These are phyloP conservation scores for Kluyveromyces sp. DNA, from an alignment of 1,139 yeast genomes.

Conservation along the genomic window DNA sequence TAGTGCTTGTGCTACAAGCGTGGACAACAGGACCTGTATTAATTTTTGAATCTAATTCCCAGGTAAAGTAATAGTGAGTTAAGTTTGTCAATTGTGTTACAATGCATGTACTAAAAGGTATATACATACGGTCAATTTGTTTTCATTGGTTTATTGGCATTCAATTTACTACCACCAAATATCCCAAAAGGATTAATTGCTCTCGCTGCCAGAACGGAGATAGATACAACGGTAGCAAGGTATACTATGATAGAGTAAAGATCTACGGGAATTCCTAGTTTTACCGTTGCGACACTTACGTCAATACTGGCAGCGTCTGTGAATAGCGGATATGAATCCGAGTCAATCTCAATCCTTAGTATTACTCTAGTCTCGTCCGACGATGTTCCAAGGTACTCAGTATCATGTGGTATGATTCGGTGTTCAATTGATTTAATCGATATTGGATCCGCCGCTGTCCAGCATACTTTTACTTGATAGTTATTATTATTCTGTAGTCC, in stretches of 20 bases:
- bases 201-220: background rate
- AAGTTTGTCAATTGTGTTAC: slow-evolving; percentile 2
- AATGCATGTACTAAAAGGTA: background rate
- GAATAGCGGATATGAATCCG: slow-evolving; percentile 18
- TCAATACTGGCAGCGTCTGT: slow-evolving; percentile 16
- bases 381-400: slow-evolving; percentile 12
- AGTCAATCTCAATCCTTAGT: slow-evolving; percentile 11
- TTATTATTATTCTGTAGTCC: slow-evolving; percentile 15
- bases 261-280: slow-evolving; percentile 25
- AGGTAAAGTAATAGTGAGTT: background rate
- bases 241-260: slow-evolving; percentile 16
- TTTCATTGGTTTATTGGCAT: background rate
- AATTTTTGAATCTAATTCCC: too few species aligned
- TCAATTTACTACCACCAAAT: background rate
- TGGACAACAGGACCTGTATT: too few species aligned
- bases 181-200: background rate
- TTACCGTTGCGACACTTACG: slow-evolving; percentile 18
- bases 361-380: slow-evolving; percentile 15
- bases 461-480: slow-evolving; percentile 21
- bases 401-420: slow-evolving; percentile 15
- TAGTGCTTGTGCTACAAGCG: background rate
- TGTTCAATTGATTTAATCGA: slow-evolving; percentile 10
- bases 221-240: slow-evolving; percentile 6
- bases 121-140: background rate
- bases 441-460: slow-evolving; percentile 22